Conservation (phyloP, 768 basidiomycete species). For the Tulasnella sp. region DNA sequence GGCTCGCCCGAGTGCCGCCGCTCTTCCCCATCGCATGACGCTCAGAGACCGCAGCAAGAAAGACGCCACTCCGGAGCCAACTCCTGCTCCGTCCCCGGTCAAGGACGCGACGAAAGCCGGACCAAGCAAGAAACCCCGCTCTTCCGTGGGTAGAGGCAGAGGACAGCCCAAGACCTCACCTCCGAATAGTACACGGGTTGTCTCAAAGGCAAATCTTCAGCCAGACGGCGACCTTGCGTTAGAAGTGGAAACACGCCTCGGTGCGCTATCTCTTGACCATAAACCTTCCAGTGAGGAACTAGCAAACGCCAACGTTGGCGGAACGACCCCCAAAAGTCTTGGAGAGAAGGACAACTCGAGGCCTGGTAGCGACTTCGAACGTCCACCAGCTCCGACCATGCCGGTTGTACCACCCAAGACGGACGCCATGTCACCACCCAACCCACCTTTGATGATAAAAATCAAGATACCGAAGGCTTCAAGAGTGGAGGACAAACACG, state of each 20-base stretch:
- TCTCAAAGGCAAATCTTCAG: background rate
- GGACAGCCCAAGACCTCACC: slow-evolving; percentile 3
- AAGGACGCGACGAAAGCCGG: background rate
- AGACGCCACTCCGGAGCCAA: slow-evolving; percentile 12
- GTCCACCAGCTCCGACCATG: background rate
- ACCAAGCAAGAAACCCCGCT: slow-evolving; percentile 21
- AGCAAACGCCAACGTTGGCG: background rate
- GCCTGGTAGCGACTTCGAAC: background rate
- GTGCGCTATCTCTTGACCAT: slow-evolving; percentile 8
- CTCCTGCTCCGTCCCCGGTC: slow-evolving; percentile 18
- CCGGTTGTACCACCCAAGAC: slow-evolving; percentile 19
- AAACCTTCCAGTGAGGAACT: background rate
- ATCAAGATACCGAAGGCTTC: slow-evolving; percentile 20
- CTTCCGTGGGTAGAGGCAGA: slow-evolving; percentile 17
- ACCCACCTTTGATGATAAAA: slow-evolving; percentile 23
- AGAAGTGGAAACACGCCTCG: background rate
- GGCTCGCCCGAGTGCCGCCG: slow-evolving; percentile 16
- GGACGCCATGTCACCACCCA: slow-evolving; percentile 16
- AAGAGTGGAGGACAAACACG: background rate
- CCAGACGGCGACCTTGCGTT: background rate
- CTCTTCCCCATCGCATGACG: slow-evolving; percentile 29
- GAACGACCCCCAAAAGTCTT: background rate
- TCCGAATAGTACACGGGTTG: background rate
- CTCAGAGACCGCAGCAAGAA: slow-evolving; percentile 37
- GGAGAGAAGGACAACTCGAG: slow-evolving; percentile 3